Evolutionary conservation across 169 alveolate genomes (phyloP), one percentile per base, ranked within the genome.

Genomic region (Nephromyces sp.): DNA sequence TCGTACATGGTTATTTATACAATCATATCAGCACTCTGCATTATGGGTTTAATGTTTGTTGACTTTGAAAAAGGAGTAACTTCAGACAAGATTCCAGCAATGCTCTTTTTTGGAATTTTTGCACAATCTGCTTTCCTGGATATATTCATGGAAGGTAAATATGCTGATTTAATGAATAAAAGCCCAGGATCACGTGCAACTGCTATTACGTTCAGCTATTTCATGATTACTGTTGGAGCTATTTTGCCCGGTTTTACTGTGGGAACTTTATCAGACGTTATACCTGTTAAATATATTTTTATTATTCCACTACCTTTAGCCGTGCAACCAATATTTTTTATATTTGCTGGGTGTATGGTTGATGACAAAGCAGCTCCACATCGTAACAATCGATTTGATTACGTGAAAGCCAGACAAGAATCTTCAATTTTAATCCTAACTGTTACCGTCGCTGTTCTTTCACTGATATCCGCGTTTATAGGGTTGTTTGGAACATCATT

Each of bases 1-100:
- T 66, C 57, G 68, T 74, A 74, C 69, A 65, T 74, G 74, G 22
- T 74, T n/a, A 21, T 52, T n/a, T 62, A 74, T 6, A 74, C 67
- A 53, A 24, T 74, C 24, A 34, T 74, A 1, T 28, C 5, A 43
- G 80, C 75, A 5, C 52, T 65, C 0, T 24, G 63, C 25, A 66
- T 74, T 25, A 52, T 61, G 21, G 3, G 27, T 3, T 3, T 32
- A 15, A 53, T 74, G 22, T 25, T 63, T 61, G 73, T 65, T n/a
- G 79, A 74, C 21, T 8, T 73, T 63, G 51, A 32, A 22, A 32
- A 15, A 32, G n/a, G n/a, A 8, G n/a, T 66, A 63, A 63, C 52
- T 66, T 43, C 53, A 30, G 2, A 30, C 35, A n/a, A 32, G 6
- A 61, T 52, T 27, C 35, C 32, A 5, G 43, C 69, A 22, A n/a